phyloP scores from a whole-genome alignment of 108 stramenopile species.

The Chaetoceros tenuissimus region DNA sequence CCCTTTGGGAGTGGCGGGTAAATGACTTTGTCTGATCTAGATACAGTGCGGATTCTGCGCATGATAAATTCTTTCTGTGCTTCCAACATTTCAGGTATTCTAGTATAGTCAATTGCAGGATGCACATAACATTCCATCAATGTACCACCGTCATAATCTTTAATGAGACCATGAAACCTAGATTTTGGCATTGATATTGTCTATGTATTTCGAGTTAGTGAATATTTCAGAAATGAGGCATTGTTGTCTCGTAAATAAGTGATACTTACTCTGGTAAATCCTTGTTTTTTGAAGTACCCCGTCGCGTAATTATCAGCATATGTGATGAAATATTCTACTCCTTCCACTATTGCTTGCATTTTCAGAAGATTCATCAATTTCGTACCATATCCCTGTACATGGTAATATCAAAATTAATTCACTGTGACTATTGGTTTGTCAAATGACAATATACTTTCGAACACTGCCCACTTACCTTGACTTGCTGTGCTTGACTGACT shows the following conservation, averaged over 20 bases:
- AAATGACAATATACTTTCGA: background rate
- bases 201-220: conserved; percentile 12
- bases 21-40: conserved; percentile 53
- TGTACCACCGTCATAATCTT: conserved; percentile 98
- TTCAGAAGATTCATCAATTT: conserved; percentile 98
- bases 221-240: background rate
- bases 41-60: conserved; percentile 36
- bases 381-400: conserved; percentile 86
- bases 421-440: background rate
- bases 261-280: conserved; percentile 67
- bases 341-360: conserved; percentile 69
- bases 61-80: conserved; percentile 71
- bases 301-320: conserved; percentile 99
- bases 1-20: conserved; percentile 56
- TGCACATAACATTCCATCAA: conserved; percentile 99
- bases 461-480: conserved; percentile 29
- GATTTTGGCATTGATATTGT: conserved; percentile 75
- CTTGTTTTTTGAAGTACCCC: conserved; percentile 98
- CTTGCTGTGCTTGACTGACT: conserved; percentile 87
- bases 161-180: conserved; percentile 90
- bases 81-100: conserved; percentile 75
- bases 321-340: conserved; percentile 94
- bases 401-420: background rate
- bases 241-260: background rate
- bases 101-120: conserved; percentile 85